Percentiles rank a stretch among this genome's conserved stretches.
These are phyloP conservation scores for Miscanthus lutarioriparius DNA, from an alignment of 176 grass and related monocot species.

Conservation along the genomic window DNA sequence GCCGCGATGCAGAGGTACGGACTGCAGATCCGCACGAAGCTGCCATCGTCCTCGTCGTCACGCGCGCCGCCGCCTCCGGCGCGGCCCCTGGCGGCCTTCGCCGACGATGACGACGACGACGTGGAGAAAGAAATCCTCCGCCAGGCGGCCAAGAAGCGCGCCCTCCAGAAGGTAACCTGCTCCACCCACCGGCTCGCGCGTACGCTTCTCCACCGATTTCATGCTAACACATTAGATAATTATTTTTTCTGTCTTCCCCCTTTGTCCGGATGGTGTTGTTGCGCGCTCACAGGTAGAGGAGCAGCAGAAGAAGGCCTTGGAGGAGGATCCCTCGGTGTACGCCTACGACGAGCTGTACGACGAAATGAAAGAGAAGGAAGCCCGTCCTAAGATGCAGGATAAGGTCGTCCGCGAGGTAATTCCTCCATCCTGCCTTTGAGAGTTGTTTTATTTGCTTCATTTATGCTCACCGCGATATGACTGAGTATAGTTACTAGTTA, in stretches of 20 bases:
- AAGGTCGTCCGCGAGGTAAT: constrained; percentile 64
- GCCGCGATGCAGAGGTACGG: constrained; percentile 83
- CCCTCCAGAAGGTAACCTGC: constrained; percentile 69
- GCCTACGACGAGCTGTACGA: constrained; percentile 92
- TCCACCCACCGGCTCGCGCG: neutral
- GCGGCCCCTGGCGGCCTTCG: constrained; percentile 63
- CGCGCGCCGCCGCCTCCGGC: constrained; percentile 38
- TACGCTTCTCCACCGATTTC: neutral
- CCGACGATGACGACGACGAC: constrained; percentile 69
- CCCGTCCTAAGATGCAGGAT: constrained; percentile 78
- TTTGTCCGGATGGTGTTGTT: neutral
- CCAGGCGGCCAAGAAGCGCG: constrained; percentile 69
- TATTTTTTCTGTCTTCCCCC: neutral
- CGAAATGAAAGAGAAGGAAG: constrained; percentile 87
- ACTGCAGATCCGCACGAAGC: constrained; percentile 67
- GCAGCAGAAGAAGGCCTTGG: constrained; percentile 80
- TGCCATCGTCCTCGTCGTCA: constrained; percentile 48
- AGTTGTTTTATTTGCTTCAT: neutral
- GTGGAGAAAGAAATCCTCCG: constrained; percentile 88
- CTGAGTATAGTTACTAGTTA: neutral
- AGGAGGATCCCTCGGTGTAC: constrained; percentile 90
- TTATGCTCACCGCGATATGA: neutral
- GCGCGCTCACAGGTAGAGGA: constrained; percentile 61
- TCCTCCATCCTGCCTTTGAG: neutral
- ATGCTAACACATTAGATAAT: neutral